Evolutionary conservation across 495 filamentous ascomycete genomes (phyloP).

Genomic region (Ramalina intermedia): DNA sequence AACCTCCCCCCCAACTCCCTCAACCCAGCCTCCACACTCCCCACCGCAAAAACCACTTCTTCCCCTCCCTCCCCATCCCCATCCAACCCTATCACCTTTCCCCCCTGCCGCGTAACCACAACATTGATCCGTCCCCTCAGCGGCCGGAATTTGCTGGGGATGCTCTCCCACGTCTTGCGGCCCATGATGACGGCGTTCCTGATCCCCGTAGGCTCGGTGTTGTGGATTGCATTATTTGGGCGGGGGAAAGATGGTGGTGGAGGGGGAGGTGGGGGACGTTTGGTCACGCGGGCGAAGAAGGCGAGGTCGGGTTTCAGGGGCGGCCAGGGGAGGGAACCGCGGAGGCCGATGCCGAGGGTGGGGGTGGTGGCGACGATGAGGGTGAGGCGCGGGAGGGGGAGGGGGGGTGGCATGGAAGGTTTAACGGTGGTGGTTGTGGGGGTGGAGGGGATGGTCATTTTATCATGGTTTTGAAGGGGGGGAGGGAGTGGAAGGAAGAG

Average conservation of each 20-base stretch:
- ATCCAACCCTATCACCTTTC: constrained; percentile 13
- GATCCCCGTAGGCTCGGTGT: not conserved
- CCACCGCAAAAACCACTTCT: constrained; percentile 5
- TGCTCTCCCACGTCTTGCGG: constrained; percentile 85
- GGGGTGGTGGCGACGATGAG: constrained; percentile 59
- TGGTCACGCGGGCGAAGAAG: constrained; percentile 86
- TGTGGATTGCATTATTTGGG: no score
- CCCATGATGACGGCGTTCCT: constrained; percentile 89
- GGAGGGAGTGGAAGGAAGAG: not conserved
- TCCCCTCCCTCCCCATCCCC: constrained; percentile 17
- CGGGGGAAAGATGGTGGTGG: not conserved
- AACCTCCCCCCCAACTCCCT: constrained; percentile 18
- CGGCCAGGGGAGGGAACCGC: constrained; percentile 76
- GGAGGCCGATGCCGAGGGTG: constrained; percentile 72
- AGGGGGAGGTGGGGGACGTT: constrained; percentile 31
- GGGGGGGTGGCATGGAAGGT: constrained; percentile 12
- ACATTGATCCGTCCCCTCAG: constrained; percentile 64
- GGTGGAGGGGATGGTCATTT: constrained; percentile 7
- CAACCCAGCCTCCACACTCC: constrained; percentile 45
- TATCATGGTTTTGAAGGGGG: not conserved
- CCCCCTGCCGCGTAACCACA: constrained; percentile 45
- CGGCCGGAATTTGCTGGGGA: constrained; percentile 64
- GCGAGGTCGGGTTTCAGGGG: constrained; percentile 77
- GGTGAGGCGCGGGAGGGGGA: constrained; percentile 42
- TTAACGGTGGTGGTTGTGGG: constrained; percentile 30